These are phyloP conservation scores for Pseudogymnoascus sp. DNA, from an alignment of 2,329 filamentous ascomycete genomes.

Conservation along the genomic window DNA sequence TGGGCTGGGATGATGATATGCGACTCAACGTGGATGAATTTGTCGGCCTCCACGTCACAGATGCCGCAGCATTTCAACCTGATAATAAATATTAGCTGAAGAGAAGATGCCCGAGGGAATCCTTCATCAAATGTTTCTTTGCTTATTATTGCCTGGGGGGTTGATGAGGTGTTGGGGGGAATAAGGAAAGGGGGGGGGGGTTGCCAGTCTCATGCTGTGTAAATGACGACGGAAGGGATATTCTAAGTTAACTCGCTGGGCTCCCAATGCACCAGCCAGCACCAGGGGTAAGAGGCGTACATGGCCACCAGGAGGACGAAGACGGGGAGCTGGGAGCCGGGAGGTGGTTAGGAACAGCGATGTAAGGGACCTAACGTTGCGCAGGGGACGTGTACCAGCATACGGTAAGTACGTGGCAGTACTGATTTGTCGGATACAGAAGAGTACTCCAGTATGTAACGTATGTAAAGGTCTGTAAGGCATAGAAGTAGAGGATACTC, in stretches of 20 bases:
- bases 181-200: neutral
- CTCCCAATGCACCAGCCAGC: neutral
- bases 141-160: neutral
- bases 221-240: neutral
- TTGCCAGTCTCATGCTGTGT: neutral
- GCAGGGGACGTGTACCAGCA: constrained; percentile 3
- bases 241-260: neutral
- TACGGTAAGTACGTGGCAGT: neutral
- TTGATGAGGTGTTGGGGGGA: neutral
- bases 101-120: neutral
- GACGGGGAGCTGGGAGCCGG: neutral
- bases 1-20: neutral
- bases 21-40: neutral
- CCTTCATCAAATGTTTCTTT: neutral
- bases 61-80: neutral
- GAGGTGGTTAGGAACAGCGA: neutral
- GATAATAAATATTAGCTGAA: neutral
- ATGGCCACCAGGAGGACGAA: neutral
- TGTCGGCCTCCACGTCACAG: neutral
- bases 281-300: neutral
- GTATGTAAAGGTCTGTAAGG: neutral
- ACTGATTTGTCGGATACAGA: neutral
- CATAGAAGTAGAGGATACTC: neutral
- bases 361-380: neutral
- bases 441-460: neutral